A percentile compares a stretch with the other conserved stretches of the same genome.
Conservation (phyloP, 352 stramenopile genomes). For the Phytophthora sojae region DNA sequence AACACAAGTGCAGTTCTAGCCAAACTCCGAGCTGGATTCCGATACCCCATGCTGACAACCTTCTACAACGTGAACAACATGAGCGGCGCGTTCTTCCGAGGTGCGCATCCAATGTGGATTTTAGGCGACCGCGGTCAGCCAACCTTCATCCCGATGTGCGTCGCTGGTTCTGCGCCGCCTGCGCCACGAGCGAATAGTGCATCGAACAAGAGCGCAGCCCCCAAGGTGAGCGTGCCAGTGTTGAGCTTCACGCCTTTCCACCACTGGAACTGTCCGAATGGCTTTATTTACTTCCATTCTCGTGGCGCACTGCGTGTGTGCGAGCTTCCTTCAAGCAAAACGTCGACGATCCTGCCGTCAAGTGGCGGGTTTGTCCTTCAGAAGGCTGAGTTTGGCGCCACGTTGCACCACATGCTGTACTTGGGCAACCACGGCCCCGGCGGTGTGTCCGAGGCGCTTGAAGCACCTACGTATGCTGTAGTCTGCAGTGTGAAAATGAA, state of each 20-base stretch:
- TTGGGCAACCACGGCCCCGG: constrained; percentile 77
- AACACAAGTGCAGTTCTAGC: constrained; percentile 75
- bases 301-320: constrained; percentile 80
- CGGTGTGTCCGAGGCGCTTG: constrained; percentile 79
- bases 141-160: constrained; percentile 80
- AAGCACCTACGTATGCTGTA: constrained; percentile 82
- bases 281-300: constrained; percentile 91
- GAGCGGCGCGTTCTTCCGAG: constrained; percentile 87
- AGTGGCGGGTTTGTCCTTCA: constrained; percentile 83
- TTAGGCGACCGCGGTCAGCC: constrained; percentile 71
- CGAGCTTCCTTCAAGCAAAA: constrained; percentile 80
- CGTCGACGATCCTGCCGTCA: constrained; percentile 69
- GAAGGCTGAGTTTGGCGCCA: constrained; percentile 78
- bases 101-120: constrained; percentile 87
- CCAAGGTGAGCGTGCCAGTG: constrained; percentile 74
- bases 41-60: constrained; percentile 86
- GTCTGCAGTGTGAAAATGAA: constrained; percentile 72
- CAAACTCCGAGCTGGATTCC: constrained; percentile 81
- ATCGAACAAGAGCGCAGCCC: constrained; percentile 31
- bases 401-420: constrained; percentile 85
- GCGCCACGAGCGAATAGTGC: constrained; percentile 28
- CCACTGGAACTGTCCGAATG: constrained; percentile 89
- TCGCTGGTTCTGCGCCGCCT: constrained; percentile 40
- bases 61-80: constrained; percentile 89
- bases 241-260: constrained; percentile 89